Base-by-base conservation (phyloP, 2,329 filamentous ascomycete species). In the Stachybotrys elegans region DNA sequence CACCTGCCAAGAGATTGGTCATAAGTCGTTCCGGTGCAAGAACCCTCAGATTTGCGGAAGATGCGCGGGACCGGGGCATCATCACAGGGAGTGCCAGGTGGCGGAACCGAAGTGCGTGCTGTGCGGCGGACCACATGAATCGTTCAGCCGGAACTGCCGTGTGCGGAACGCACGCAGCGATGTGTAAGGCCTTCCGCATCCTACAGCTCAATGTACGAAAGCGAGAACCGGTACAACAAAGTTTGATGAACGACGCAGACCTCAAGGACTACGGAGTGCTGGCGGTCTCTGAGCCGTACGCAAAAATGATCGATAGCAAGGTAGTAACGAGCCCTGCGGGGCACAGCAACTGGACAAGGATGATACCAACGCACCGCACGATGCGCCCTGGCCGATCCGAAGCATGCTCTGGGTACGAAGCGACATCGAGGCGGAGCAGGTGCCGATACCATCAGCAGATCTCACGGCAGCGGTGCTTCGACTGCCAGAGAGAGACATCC, bases 121-220 rank as follows among this genome's bases (percentile, higher is more conserved):
- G 19, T 45, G 38, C 29, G 19, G 43, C 17, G 38, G 38, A 5
- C 39, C 38, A 16, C 39, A 46, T 39, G 22, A 46, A 22, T 22
- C 25, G 5, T 45, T 45, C 21, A 45, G 43, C 16, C 32, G 20
- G 25, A 41, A 17, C 13, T 43, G 21, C 32, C 21, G n/a, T n/a
- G n/a, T n/a, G n/a, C n/a, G n/a, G n/a, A n/a, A n/a, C n/a, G n/a
- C n/a, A n/a, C n/a, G n/a, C n/a, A n/a, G n/a, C n/a, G n/a, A n/a
- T n/a, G n/a, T n/a, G n/a, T n/a, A n/a, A n/a, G n/a, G n/a, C n/a
- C n/a, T n/a, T n/a, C n/a, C n/a, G n/a, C n/a, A n/a, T n/a, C n/a
- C n/a, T n/a, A n/a, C 38, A 46, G 35, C 44, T 48, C 8, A 48
- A 46, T 37, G 41, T 48, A 37, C 37, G 42, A 27, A 46, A 46